Conservation (phyloP, 2,329 filamentous ascomycete species). For the Cladosporium austrohemisphaericum region DNA sequence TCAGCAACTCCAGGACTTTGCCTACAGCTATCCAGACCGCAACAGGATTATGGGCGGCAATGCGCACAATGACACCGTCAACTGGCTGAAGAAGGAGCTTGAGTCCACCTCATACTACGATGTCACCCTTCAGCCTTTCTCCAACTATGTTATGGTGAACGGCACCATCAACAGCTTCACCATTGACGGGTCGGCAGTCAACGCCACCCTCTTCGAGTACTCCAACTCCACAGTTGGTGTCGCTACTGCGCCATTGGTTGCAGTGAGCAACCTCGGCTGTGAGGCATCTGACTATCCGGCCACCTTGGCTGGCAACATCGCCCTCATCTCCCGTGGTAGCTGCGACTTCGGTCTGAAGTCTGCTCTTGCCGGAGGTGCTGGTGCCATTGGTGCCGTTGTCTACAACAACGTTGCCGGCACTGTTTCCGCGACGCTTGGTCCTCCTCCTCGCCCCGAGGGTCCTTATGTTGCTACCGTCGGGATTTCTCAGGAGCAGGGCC, state of each 20-base stretch:
- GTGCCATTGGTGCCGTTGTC: conserved; percentile 66
- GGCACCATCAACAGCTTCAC: conserved; percentile 37
- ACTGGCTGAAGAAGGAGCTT: conserved; percentile 30
- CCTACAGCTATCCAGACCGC: conserved; percentile 30
- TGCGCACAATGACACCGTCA: conserved; percentile 38
- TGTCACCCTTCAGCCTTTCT: conserved; percentile 46
- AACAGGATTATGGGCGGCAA: conserved; percentile 34
- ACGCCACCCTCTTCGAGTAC: conserved; percentile 53
- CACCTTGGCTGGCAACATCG: conserved; percentile 59
- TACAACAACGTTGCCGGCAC: conserved; percentile 66
- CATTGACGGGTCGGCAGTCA: conserved; percentile 56
- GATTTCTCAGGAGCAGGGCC: conserved; percentile 56
- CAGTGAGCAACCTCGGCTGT: conserved; percentile 61
- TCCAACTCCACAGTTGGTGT: conserved; percentile 18
- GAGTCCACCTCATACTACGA: conserved; percentile 57
- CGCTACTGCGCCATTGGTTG: conserved; percentile 45
- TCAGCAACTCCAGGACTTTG: conserved; percentile 32
- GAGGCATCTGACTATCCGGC: conserved; percentile 60
- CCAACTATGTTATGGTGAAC: conserved; percentile 25
- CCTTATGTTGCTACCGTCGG: conserved; percentile 65
- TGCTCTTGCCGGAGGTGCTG: conserved; percentile 61
- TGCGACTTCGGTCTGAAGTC: conserved; percentile 74
- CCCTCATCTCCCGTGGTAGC: conserved; percentile 63
- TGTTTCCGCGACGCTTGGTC: conserved; percentile 24
- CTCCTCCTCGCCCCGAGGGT: conserved; percentile 36